A percentile compares a stretch with the other conserved stretches of the same genome.
phyloP scores from a whole-genome alignment of 345 rosid species.

The Boechera stricta region DNA sequence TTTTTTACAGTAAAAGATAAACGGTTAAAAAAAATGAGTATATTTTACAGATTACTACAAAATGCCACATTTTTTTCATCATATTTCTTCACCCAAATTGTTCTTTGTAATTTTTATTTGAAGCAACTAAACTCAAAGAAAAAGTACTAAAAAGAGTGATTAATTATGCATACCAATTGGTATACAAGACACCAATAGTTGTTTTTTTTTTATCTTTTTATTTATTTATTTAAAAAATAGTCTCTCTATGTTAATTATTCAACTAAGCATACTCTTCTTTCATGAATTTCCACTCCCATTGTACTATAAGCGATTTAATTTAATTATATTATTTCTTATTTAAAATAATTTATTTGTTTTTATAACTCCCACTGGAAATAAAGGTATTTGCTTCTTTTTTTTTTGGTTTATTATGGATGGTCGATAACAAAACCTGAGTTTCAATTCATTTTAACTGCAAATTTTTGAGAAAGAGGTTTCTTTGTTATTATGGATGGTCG shows the following conservation, averaged over 20 bases:
- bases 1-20: too few relatives aligned
- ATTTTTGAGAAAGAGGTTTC: too few relatives aligned
- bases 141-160: not conserved
- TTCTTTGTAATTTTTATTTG: slow-evolving; percentile 33
- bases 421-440: too few relatives aligned
- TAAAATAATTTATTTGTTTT: not conserved
- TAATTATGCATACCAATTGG: slow-evolving; percentile 11
- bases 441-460: too few relatives aligned
- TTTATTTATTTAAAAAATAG: not conserved
- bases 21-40: not conserved
- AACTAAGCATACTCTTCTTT: not conserved
- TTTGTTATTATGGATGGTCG: too few relatives aligned
- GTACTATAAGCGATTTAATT: not conserved
- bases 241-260: not conserved
- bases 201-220: not conserved
- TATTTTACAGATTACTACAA: slow-evolving; percentile 1
- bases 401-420: too few relatives aligned
- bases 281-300: not conserved
- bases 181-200: not conserved
- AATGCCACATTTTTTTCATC: slow-evolving; percentile 8
- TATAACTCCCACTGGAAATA: too few relatives aligned
- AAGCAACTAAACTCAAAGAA: slow-evolving; percentile 22
- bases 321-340: not conserved
- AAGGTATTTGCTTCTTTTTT: too few relatives aligned
- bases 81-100: slow-evolving; percentile 12